phyloP scores from a whole-genome alignment of 768 basidiomycete species.

The Tylopilus subfusipes region DNA sequence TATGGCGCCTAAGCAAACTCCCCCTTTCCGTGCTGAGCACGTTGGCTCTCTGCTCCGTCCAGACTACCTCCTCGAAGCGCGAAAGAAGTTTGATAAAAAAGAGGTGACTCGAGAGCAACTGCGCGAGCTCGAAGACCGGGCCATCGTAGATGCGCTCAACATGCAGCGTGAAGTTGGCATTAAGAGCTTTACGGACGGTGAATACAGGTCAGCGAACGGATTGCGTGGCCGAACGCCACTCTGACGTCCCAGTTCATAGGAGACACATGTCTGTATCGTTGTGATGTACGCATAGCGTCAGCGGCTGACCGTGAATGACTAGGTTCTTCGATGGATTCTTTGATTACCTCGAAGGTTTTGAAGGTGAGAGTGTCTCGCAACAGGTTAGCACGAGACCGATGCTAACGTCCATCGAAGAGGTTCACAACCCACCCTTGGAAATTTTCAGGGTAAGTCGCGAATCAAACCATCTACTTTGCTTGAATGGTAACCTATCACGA shows the following conservation, averaged over 20 bases:
- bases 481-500: not conserved
- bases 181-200: slow-evolving; percentile 42
- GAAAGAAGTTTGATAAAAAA: slow-evolving; percentile 34
- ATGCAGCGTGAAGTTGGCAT: slow-evolving; percentile 41
- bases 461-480: no score
- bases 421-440: slow-evolving; percentile 21
- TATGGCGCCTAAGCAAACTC: slow-evolving; percentile 27
- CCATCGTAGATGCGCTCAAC: slow-evolving; percentile 35
- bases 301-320: no score
- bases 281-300: not conserved
- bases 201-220: slow-evolving; percentile 32
- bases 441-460: slow-evolving; percentile 23
- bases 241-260: slow-evolving; percentile 11
- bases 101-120: slow-evolving; percentile 36
- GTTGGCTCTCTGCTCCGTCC: slow-evolving; percentile 45
- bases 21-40: slow-evolving; percentile 46
- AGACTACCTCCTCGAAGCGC: slow-evolving; percentile 35
- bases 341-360: slow-evolving; percentile 24
- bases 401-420: slow-evolving; percentile 16
- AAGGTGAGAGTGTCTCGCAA: slow-evolving; percentile 13
- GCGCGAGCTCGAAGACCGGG: slow-evolving; percentile 36
- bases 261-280: slow-evolving; percentile 22
- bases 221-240: not conserved
- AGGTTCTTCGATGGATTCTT: slow-evolving; percentile 32
- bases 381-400: not conserved